These are phyloP conservation scores for Bisporella sp. DNA, from an alignment of 2,329 filamentous ascomycete species.

Conservation along the genomic window DNA sequence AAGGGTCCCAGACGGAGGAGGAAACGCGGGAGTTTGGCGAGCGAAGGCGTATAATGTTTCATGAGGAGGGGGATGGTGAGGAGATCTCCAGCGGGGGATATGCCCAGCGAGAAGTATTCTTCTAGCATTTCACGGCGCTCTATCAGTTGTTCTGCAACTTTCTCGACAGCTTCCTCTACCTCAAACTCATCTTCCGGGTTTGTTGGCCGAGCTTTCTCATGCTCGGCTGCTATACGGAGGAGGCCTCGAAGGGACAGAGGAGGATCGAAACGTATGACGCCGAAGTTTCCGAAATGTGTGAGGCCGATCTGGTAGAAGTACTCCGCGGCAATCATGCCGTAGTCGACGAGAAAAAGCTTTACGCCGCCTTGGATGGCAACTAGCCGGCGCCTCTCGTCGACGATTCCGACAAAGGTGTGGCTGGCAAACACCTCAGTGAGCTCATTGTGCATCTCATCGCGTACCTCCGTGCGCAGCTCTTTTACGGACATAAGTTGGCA, in stretches of 20 bases:
- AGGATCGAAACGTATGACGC: constrained; percentile 71
- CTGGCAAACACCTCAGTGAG: constrained; percentile 81
- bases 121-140: constrained; percentile 76
- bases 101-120: constrained; percentile 87
- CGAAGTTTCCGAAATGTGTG: constrained; percentile 95
- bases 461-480: constrained; percentile 72
- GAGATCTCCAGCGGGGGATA: constrained; percentile 72
- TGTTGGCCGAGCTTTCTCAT: constrained; percentile 50
- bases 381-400: constrained; percentile 79
- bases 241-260: constrained; percentile 65
- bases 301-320: constrained; percentile 95
- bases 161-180: constrained; percentile 56
- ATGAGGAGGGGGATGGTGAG: constrained; percentile 74
- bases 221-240: constrained; percentile 64
- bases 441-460: constrained; percentile 74
- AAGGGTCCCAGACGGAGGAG: constrained; percentile 81
- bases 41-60: constrained; percentile 79
- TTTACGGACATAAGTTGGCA: constrained; percentile 82
- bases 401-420: constrained; percentile 89
- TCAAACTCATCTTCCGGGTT: constrained; percentile 49
- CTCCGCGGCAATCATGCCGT: constrained; percentile 77
- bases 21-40: constrained; percentile 85
- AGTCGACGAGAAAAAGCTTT: constrained; percentile 88
- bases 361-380: constrained; percentile 92
- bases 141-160: constrained; percentile 62